Conservation (phyloP, 2,329 filamentous ascomycete genomes). For the Apiospora saccharicola region DNA sequence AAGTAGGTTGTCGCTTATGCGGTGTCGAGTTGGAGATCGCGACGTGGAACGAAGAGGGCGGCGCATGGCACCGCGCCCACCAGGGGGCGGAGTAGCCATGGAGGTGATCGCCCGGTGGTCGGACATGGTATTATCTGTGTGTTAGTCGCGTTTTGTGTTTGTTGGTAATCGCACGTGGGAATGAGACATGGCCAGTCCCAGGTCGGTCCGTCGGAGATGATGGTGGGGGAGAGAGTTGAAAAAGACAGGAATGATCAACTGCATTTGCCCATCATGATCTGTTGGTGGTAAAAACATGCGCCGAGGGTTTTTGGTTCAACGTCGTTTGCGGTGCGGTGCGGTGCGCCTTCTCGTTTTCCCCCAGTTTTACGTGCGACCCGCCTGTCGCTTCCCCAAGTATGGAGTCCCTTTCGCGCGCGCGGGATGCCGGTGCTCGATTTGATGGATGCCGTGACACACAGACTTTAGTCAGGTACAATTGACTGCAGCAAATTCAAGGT, state of each 20-base stretch:
- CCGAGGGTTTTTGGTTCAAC: neutral
- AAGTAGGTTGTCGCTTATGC: conserved; percentile 64
- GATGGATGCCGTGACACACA: conserved; percentile 14
- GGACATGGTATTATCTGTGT: conserved; percentile 38
- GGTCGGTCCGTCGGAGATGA: conserved; percentile 9
- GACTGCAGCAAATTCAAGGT: neutral
- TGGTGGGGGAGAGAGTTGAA: neutral
- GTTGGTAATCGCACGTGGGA: conserved; percentile 23
- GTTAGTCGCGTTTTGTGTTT: conserved; percentile 34
- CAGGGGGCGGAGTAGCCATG: conserved; percentile 43
- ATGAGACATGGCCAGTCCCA: conserved; percentile 25
- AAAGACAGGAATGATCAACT: conserved; percentile 17
- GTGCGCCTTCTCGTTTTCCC: conserved; percentile 13
- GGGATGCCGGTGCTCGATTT: conserved; percentile 8
- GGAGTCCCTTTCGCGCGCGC: conserved; percentile 3
- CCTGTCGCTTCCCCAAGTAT: conserved; percentile 10
- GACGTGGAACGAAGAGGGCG: conserved; percentile 49
- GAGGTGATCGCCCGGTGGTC: conserved; percentile 40
- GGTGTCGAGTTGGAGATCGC: conserved; percentile 55
- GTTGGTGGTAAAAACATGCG: neutral
- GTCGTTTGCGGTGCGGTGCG: neutral
- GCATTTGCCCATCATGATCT: conserved; percentile 21
- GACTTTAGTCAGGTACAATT: conserved; percentile 7
- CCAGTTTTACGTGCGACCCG: neutral
- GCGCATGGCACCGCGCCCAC: conserved; percentile 40